Conservation (phyloP, 2,329 filamentous ascomycete species). For the Beauveria brongniartii region DNA sequence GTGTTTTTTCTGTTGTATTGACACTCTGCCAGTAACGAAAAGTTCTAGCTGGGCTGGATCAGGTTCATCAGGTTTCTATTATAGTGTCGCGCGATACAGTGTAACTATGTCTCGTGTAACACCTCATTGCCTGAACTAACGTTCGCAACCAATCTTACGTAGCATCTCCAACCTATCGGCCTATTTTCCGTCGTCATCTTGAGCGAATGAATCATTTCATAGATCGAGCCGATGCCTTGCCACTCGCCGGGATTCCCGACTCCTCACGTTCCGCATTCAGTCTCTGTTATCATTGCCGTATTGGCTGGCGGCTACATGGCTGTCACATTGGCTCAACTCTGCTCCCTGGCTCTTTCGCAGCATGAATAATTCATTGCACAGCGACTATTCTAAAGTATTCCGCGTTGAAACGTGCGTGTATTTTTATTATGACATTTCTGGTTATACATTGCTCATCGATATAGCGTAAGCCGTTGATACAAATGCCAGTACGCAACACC, state of each 20-base stretch:
- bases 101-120: too few species aligned
- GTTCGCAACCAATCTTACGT: not conserved
- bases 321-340: conserved; percentile 7
- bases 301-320: not conserved
- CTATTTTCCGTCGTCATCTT: too few species aligned
- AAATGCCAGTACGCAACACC: not conserved
- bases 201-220: too few species aligned
- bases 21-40: too few species aligned
- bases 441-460: conserved; percentile 2
- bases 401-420: not conserved
- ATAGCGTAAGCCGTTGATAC: conserved; percentile 3
- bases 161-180: not conserved
- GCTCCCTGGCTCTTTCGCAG: not conserved
- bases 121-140: too few species aligned
- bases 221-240: not conserved
- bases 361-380: not conserved
- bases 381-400: not conserved
- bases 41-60: too few species aligned
- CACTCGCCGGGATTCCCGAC: not conserved
- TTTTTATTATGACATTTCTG: not conserved
- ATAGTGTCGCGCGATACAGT: too few species aligned
- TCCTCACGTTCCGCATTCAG: not conserved
- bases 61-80: too few species aligned
- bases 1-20: too few species aligned
- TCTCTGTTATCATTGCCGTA: not conserved